Evolutionary conservation across 495 filamentous ascomycete species (phyloP), one percentile per base, ranked within the genome.

Genomic region (Podospora appendiculata): DNA sequence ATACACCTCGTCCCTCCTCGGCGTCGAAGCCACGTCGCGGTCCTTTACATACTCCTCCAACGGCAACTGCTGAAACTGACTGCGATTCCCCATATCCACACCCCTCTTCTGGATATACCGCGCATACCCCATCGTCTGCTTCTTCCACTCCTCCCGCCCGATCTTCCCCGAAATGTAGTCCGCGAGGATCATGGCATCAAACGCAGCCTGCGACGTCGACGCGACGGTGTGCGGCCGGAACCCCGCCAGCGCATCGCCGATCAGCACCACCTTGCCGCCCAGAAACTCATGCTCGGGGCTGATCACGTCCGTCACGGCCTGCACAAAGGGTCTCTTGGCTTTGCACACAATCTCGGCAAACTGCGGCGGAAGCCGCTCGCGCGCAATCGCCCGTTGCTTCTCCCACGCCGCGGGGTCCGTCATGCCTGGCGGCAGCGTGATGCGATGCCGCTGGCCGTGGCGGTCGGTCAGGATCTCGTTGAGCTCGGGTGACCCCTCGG

Each of bases 161-260:
- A 77, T 58, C 49, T 69, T 60, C 1, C 75, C 76, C 32, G 60
- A 53, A 16, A 77, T 55, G 52, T 72, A 70, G 36, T 72, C 69
- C 9, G 72, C 70, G 43, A 76, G 68, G 12, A 69, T 32, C 62
- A 74, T 65, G 1, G 71, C 73, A 59, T 78, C 67, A 40, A 70
- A 70, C 7, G 76, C 76, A 10, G 70, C 77, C 58, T 81, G 78
- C 16, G 65, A 71, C 6, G 75, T 79, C 35, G 70, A 70, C 1
- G 73, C 74, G 8, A 73, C 76, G 2, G 76, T 80, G 51, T 82
- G 79, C 16, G 80, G 80, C 13, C 79, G 61, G 46, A 84, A 79
- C 3, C 72, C 73, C 0, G 77, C 78, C 11, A 82, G 51, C 33
- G 79, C 79, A 62, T 84, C 80, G 17, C 79, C 79, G 6, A 82